Evolutionary conservation across 2,329 filamentous ascomycete species (phyloP), one percentile per base, ranked within the genome.

Genomic region (Chrysoporthe puriensis): DNA sequence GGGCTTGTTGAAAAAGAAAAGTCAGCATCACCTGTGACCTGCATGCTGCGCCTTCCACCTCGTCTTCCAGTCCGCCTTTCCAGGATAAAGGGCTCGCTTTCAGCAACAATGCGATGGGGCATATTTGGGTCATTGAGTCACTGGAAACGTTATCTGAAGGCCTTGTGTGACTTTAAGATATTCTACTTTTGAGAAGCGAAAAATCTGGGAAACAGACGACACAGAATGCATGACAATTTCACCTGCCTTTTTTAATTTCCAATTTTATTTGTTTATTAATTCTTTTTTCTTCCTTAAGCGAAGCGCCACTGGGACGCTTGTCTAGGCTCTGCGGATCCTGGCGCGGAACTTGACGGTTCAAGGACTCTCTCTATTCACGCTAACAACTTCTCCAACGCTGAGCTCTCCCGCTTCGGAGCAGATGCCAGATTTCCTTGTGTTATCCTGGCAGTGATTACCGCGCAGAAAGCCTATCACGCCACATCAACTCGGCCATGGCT

Each of bases 401-500:
- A 54, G 50, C 50, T 14, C 13, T 32, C 26, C 21, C 21, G 21
- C 26, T 5, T 54, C 50, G 16, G 50, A 34, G 9, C 50, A 21
- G 14, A 32, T n/a, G 16, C 4, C 32, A 57, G 54, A 40, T n/a
- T 57, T 21, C 18, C 54, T 34, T 18, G 3, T 40, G n/a, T 57
- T 16, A 18, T n/a, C 54, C 34, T n/a, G 34, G 54, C 54, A 16
- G 16, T 57, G 34, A 57, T n/a, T n/a, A 42, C 26, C 13, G 18
- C 14, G 18, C 16, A 32, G 50, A 63, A 26, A 56, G 50, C 48
- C 40, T 34, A 32, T 9, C 48, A 56, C 62, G 48, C 52, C 62
- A 48, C 62, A 44, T 34, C 42, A 61, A 26, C 18, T 21, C 11
- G 36, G 46, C 44, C 36, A 69, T 64, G 69, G 60, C 66, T 34